phyloP scores from a whole-genome alignment of 108 stramenopile genomes.

The Parietichytrium sp. region DNA sequence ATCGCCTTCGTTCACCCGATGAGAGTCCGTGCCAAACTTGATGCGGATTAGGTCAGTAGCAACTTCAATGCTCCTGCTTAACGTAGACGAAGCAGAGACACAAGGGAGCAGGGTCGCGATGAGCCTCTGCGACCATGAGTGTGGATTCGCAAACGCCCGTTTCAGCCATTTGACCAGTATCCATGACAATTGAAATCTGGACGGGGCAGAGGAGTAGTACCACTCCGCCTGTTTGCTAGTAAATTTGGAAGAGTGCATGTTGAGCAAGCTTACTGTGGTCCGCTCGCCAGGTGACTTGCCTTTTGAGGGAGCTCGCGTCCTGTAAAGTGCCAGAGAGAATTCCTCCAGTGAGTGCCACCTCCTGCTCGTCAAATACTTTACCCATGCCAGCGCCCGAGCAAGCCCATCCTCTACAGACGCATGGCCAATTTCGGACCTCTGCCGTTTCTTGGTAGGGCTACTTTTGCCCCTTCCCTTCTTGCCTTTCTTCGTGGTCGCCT shows the following conservation, averaged over 20 bases:
- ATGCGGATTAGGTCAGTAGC: background rate
- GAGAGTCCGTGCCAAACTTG: constrained; percentile 28
- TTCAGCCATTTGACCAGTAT: background rate
- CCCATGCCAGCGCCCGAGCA: background rate
- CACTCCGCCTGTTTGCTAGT: background rate
- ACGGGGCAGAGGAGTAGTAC: background rate
- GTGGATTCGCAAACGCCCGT: background rate
- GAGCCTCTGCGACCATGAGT: constrained; percentile 22
- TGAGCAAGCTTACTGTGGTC: too few relatives aligned
- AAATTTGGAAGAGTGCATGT: background rate
- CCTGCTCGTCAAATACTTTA: background rate
- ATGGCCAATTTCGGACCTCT: too few relatives aligned
- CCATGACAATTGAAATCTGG: background rate
- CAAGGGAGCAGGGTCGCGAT: background rate
- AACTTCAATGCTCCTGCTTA: background rate
- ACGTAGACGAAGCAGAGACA: background rate
- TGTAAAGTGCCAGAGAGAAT: background rate
- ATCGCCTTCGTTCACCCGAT: too few relatives aligned
- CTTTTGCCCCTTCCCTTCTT: too few relatives aligned
- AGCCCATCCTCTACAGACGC: too few relatives aligned
- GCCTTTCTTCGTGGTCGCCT: background rate
- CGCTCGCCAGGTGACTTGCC: too few relatives aligned
- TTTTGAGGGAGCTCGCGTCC: background rate
- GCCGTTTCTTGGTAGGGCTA: too few relatives aligned
- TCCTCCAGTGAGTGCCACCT: constrained; percentile 15